A percentile compares a stretch with the other conserved stretches of the same genome.
Conservation (phyloP, 345 rosid species). For the Viola odorata region DNA sequence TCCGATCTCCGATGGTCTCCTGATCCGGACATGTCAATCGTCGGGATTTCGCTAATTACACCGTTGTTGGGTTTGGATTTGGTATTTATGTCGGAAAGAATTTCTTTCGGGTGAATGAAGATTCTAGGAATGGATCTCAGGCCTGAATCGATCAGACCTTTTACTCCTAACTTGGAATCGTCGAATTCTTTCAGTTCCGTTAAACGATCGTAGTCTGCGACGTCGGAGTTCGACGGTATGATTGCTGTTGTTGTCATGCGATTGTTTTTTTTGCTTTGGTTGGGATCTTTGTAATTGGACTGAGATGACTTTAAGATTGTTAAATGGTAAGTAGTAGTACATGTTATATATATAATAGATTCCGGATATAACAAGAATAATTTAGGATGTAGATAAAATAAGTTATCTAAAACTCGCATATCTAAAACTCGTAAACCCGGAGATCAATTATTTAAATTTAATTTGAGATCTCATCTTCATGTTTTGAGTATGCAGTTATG, state of each 20-base stretch:
- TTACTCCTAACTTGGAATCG: slow-evolving; percentile 42
- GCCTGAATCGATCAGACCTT: slow-evolving; percentile 45
- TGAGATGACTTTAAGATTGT: too few species aligned
- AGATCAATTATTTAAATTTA: too few species aligned
- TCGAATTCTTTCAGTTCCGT: slow-evolving; percentile 35
- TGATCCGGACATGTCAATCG: slow-evolving; percentile 35
- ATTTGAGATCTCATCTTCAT: too few species aligned
- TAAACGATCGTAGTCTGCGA: slow-evolving; percentile 1
- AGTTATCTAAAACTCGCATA: too few species aligned
- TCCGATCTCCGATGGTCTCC: slow-evolving; percentile 5
- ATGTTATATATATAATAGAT: too few species aligned
- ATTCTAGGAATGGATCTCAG: slow-evolving; percentile 39
- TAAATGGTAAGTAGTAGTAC: too few species aligned
- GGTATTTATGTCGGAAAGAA: slow-evolving; percentile 24
- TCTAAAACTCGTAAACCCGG: too few species aligned
- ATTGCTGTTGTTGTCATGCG: neutral
- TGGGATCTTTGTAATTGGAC: too few species aligned
- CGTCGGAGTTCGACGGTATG: neutral
- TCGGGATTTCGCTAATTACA: slow-evolving; percentile 22
- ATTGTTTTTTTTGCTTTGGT: too few species aligned
- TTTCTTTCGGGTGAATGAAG: slow-evolving; percentile 41
- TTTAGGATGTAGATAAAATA: too few species aligned
- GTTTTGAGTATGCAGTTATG: too few species aligned
- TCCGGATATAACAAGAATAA: too few species aligned
- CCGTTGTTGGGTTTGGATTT: neutral